Conservation (phyloP, 768 basidiomycete genomes). For the Tricholoma flavovirens region DNA sequence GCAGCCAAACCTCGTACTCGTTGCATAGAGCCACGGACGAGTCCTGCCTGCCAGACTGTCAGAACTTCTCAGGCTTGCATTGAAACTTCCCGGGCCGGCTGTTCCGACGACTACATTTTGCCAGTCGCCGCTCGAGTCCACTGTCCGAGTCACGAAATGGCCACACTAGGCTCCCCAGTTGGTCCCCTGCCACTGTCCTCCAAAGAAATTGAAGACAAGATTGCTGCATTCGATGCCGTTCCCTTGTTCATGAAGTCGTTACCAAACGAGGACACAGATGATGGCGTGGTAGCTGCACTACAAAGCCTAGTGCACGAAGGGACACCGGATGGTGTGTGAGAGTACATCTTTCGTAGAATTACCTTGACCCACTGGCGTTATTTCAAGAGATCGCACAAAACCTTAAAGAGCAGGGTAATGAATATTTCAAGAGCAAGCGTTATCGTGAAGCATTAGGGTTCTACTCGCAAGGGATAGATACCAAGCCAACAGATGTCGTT, state of each 20-base stretch:
- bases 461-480: slow-evolving; percentile 87
- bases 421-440: slow-evolving; percentile 84
- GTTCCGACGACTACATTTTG: no score
- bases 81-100: not conserved
- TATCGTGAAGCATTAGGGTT: slow-evolving; percentile 85
- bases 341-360: not conserved
- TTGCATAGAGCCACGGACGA: slow-evolving; percentile 18
- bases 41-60: no score
- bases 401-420: slow-evolving; percentile 95
- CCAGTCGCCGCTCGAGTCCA: not conserved
- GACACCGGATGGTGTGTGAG: slow-evolving; percentile 83
- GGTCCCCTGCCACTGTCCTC: slow-evolving; percentile 32
- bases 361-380: not conserved
- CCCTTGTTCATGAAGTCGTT: slow-evolving; percentile 93
- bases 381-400: slow-evolving; percentile 76
- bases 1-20: slow-evolving; percentile 46
- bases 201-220: slow-evolving; percentile 31
- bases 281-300: slow-evolving; percentile 70
- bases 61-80: not conserved
- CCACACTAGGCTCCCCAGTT: slow-evolving; percentile 7
- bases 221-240: slow-evolving; percentile 51
- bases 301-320: slow-evolving; percentile 87
- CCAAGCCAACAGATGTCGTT: slow-evolving; percentile 58
- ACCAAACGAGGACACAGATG: slow-evolving; percentile 62
- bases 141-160: slow-evolving; percentile 16